A percentile compares a stretch with the other conserved stretches of the same genome.
phyloP scores from a whole-genome alignment of 139 green algal genomes.

The Chlamydomonas schloesseri region DNA sequence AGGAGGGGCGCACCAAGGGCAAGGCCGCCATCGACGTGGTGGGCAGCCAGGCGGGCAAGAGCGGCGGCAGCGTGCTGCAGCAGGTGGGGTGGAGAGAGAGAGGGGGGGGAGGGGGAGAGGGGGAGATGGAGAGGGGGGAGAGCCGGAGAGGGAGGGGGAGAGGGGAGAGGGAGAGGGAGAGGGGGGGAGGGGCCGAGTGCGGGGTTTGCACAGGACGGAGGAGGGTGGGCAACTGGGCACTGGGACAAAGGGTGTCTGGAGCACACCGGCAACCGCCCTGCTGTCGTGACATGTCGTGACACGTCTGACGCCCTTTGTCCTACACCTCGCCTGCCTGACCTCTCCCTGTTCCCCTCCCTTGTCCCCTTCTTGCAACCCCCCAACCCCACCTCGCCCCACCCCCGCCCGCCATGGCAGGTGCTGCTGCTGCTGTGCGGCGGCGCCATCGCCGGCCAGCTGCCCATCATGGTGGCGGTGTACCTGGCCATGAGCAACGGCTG shows the following conservation, averaged over 20 bases:
- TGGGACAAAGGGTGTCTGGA: too few species aligned
- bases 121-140: not conserved
- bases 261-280: too few species aligned
- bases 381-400: not conserved
- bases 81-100: constrained; percentile 31
- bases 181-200: not conserved
- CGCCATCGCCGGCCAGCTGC: constrained; percentile 75
- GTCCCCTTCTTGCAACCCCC: too few species aligned
- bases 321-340: too few species aligned
- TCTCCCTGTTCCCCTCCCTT: too few species aligned
- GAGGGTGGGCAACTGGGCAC: too few species aligned
- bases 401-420: constrained; percentile 42
- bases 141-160: not conserved
- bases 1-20: constrained; percentile 85
- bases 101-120: not conserved
- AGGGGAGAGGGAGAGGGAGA: not conserved
- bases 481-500: constrained; percentile 79
- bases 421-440: constrained; percentile 77
- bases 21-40: constrained; percentile 92
- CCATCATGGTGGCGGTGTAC: constrained; percentile 79
- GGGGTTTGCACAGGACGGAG: too few species aligned
- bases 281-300: too few species aligned
- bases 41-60: constrained; percentile 51
- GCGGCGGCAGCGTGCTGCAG: constrained; percentile 64
- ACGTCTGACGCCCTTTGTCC: too few species aligned